Conservation (phyloP, 2,329 filamentous ascomycete genomes). For the Penicillium sp. region DNA sequence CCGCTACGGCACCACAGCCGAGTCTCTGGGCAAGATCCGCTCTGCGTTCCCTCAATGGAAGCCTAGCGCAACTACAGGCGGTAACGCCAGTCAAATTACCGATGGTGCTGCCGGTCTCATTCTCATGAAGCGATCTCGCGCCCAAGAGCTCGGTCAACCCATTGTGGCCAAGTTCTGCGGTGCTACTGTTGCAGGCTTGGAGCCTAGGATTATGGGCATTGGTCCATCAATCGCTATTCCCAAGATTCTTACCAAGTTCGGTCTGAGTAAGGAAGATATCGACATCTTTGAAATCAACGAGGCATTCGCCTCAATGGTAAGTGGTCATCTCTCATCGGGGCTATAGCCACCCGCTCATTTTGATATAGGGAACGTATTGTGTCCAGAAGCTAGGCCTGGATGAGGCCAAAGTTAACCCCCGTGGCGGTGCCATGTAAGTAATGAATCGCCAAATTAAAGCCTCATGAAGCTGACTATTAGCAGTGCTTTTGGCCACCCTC, state of each 20-base stretch:
- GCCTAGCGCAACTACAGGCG: constrained; percentile 79
- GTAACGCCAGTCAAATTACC: constrained; percentile 85
- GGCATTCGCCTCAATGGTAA: no score
- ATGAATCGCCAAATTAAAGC: constrained; percentile 6
- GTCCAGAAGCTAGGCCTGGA: constrained; percentile 73
- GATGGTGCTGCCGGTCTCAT: constrained; percentile 86
- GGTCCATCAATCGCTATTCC: constrained; percentile 88
- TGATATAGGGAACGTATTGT: constrained; percentile 71
- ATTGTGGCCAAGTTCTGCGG: no score
- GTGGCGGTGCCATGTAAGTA: constrained; percentile 69
- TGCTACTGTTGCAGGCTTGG: constrained; percentile 73
- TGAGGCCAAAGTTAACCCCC: constrained; percentile 79
- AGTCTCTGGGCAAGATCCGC: no score
- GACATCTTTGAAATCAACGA: no score
- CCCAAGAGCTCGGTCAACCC: constrained; percentile 74
- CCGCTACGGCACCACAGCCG: no score
- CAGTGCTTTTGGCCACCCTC: constrained; percentile 74
- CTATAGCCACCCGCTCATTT: no score
- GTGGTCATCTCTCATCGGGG: no score
- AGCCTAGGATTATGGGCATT: constrained; percentile 84
- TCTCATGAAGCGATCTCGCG: constrained; percentile 81
- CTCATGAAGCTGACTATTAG: no score
- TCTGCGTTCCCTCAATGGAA: constrained; percentile 63
- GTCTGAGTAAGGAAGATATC: no score
- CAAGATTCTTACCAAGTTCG: constrained; percentile 72